A percentile compares a stretch with the other conserved stretches of the same genome.
phyloP scores from a whole-genome alignment of 768 basidiomycete genomes.

The Candolleomyces efflorescens region DNA sequence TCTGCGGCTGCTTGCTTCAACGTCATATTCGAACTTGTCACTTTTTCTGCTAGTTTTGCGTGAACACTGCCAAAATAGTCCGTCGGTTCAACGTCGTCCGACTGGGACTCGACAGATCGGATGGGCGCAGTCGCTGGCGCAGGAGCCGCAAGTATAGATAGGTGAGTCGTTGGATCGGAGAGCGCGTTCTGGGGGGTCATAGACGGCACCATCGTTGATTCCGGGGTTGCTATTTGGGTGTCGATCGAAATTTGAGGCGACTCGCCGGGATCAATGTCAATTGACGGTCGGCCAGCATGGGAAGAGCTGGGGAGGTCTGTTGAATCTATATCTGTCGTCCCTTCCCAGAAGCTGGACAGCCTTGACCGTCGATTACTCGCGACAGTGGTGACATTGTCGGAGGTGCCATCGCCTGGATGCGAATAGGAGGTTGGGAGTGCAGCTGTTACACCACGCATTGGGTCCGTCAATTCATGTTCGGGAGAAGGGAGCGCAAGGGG shows the following conservation, averaged over 20 bases:
- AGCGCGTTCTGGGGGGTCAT: neutral
- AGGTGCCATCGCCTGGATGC: constrained; percentile 10
- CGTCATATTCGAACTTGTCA: neutral
- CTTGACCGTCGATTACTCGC: constrained; percentile 51
- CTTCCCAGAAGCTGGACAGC: constrained; percentile 72
- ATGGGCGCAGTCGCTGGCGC: constrained; percentile 6
- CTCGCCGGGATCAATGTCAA: neutral
- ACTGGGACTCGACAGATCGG: neutral
- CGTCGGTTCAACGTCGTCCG: neutral
- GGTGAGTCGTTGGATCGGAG: constrained; percentile 1
- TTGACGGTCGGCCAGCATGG: neutral
- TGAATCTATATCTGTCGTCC: constrained; percentile 60
- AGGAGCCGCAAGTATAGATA: constrained; percentile 5
- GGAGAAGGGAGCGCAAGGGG: constrained; percentile 87
- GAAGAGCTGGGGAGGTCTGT: neutral
- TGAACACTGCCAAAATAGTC: constrained; percentile 6
- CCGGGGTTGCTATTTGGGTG: neutral
- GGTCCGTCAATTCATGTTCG: constrained; percentile 88
- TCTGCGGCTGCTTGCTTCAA: neutral
- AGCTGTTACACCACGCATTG: constrained; percentile 72
- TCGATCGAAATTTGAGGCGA: neutral
- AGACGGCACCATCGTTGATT: neutral
- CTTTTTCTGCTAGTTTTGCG: neutral
- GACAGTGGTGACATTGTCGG: constrained; percentile 38
- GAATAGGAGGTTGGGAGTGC: constrained; percentile 62